phyloP scores from a whole-genome alignment of 2,329 filamentous ascomycete species.

The Parastagonospora avenae region DNA sequence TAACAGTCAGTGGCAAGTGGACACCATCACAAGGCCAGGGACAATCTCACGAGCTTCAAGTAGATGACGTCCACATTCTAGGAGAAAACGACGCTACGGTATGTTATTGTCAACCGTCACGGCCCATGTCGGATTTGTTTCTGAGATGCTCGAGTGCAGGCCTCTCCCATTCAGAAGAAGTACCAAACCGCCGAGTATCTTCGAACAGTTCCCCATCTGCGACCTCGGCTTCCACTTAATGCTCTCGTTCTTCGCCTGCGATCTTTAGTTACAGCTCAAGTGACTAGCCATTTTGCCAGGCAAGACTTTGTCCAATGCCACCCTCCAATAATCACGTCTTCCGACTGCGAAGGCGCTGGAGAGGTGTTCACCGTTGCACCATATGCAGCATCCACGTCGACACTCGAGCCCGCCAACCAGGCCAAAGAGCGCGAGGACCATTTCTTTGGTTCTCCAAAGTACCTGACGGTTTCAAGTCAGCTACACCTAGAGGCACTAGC shows the following conservation, averaged over 20 bases:
- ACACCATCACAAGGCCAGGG: slow-evolving; percentile 68
- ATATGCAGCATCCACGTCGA: slow-evolving; percentile 26
- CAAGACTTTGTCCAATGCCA: slow-evolving; percentile 81
- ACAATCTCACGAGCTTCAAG: slow-evolving; percentile 82
- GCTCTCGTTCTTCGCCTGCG: slow-evolving; percentile 79
- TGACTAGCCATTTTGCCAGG: slow-evolving; percentile 76
- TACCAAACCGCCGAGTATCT: slow-evolving; percentile 90
- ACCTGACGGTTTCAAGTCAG: slow-evolving; percentile 93
- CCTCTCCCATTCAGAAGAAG: slow-evolving; percentile 94
- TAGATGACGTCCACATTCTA: slow-evolving; percentile 69
- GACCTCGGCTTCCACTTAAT: slow-evolving; percentile 80
- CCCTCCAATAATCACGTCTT: slow-evolving; percentile 92
- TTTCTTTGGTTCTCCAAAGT: slow-evolving; percentile 89
- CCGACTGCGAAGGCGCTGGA: slow-evolving; percentile 94
- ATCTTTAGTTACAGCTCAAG: slow-evolving; percentile 74
- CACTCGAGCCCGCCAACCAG: slow-evolving; percentile 27
- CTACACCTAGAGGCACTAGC: slow-evolving; percentile 91
- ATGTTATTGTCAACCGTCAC: slow-evolving; percentile 41
- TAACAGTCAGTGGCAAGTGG: slow-evolving; percentile 80
- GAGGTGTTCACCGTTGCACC: slow-evolving; percentile 79
- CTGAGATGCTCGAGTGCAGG: slow-evolving; percentile 56
- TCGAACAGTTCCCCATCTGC: slow-evolving; percentile 84
- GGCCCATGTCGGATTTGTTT: slow-evolving; percentile 16
- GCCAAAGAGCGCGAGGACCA: slow-evolving; percentile 38
- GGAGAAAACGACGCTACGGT: slow-evolving; percentile 82